Evolutionary conservation across 345 rosid species (phyloP), one percentile per base, ranked within the genome.

Genomic region (Hibiscus syriacus): DNA sequence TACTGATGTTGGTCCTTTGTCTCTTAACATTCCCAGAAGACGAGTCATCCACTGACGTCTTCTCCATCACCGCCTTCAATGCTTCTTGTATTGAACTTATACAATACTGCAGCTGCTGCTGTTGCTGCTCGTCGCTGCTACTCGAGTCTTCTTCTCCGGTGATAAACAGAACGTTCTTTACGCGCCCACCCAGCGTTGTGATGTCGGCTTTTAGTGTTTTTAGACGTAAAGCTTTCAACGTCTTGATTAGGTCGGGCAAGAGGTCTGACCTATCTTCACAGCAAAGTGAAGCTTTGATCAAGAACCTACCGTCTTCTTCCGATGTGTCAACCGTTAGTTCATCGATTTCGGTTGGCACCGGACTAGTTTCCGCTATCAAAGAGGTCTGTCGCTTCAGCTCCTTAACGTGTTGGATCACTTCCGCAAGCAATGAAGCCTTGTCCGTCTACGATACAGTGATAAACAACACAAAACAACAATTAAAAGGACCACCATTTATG

Each of bases 321-420:
- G 90, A 73, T 49, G 91, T 75, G 75, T 92, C 96, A 49, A 94
- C 92, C 0, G 87, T 85, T 74, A 94, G 77, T 80, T 94, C 97
- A n/a, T 94, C 96, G 6, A 74, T 74, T 81, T 94, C 99, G 4
- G 99, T 91, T 3, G 97, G 97, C 1, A 94, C 75, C 0, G 85
- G 85, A 69, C 86, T 91, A 29, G 95, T 84, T 77, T 94, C 99
- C 0, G 95, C 90, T 70, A 91, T 87, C 71, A 87, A 62, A 22
- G 89, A 80, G 5, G 95, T 91, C 78, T 87, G 95, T 25, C 89
- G 84, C 72, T 87, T 87, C 16, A 94, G 84, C 76, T 94, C 99
- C 74, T 89, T 94, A 14, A 94, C 96, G 43, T 91, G 97, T 69
- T 94, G 99, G 79, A 94, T 94, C 30, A 94, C 99, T 77, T 94